phyloP scores from a whole-genome alignment of 2,329 filamentous ascomycete genomes.

The Sclerotinia minor region DNA sequence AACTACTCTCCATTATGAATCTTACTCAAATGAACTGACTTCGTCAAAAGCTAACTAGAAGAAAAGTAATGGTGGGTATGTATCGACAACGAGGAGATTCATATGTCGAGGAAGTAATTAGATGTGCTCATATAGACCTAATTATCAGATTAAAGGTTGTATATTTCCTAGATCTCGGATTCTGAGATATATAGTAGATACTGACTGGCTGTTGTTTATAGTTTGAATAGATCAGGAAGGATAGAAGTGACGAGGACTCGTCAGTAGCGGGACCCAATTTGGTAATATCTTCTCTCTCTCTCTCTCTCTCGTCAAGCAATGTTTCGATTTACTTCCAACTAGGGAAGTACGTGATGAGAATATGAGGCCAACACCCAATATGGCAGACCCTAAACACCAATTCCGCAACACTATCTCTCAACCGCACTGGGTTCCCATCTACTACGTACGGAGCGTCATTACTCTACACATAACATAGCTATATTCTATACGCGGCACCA shows the following conservation, averaged over 20 bases:
- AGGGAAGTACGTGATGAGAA: background rate
- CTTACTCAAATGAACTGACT: background rate
- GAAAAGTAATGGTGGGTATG: constrained; percentile 57
- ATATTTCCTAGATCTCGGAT: constrained; percentile 52
- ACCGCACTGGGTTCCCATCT: constrained; percentile 55
- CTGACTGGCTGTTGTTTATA: constrained; percentile 43
- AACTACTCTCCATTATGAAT: background rate
- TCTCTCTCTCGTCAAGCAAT: background rate
- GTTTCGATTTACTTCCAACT: background rate
- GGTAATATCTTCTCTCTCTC: constrained; percentile 24
- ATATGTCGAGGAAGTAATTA: constrained; percentile 52
- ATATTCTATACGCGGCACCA: constrained; percentile 42
- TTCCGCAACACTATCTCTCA: constrained; percentile 51
- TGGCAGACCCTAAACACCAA: constrained; percentile 41
- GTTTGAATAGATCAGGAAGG: constrained; percentile 33
- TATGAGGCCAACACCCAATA: background rate
- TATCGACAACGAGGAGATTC: constrained; percentile 54
- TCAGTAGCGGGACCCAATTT: constrained; percentile 29
- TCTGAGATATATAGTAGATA: constrained; percentile 49
- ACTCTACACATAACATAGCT: constrained; percentile 53
- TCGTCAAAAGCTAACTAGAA: constrained; percentile 39
- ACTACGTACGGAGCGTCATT: constrained; percentile 54
- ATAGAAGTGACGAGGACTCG: constrained; percentile 26
- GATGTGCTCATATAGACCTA: constrained; percentile 56
- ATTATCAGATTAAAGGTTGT: constrained; percentile 53